Conservation (phyloP, 1,284 basidiomycete species). For the Farysia itapuensis region DNA sequence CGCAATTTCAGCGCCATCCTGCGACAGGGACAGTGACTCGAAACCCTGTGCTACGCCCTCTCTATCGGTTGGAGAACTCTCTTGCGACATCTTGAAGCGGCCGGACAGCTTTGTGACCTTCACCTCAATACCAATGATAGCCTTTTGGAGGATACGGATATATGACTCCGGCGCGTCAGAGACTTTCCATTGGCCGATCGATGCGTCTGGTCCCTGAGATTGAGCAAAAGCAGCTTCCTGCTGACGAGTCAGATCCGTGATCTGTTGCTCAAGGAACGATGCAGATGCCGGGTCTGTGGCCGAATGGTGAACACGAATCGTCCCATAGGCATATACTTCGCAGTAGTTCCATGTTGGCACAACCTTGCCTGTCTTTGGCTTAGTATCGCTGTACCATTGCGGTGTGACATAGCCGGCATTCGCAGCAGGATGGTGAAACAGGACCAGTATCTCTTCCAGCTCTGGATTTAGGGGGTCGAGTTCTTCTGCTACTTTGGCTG, state of each 20-base stretch:
- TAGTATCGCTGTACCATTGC: constrained; percentile 24
- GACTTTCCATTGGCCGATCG: constrained; percentile 60
- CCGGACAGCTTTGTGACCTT: constrained; percentile 60
- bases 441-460: constrained; percentile 11
- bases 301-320: not conserved
- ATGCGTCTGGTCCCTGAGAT: not conserved
- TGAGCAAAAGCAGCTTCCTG: constrained; percentile 3
- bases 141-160: constrained; percentile 60
- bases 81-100: constrained; percentile 62
- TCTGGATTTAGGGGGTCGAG: not conserved
- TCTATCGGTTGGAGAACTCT: constrained; percentile 59
- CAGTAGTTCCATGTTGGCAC: constrained; percentile 47
- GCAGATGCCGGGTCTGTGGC: not conserved
- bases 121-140: constrained; percentile 62
- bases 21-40: too few relatives aligned
- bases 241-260: constrained; percentile 6
- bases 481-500: not conserved
- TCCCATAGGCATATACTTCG: constrained; percentile 32
- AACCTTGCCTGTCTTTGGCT: constrained; percentile 28
- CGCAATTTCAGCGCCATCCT: too few relatives aligned
- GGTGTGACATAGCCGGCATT: constrained; percentile 29
- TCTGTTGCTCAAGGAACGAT: constrained; percentile 1
- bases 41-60: constrained; percentile 61
- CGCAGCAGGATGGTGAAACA: constrained; percentile 15
- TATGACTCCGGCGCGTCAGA: constrained; percentile 61